Percentiles rank a stretch among this genome's conserved stretches.
Evolutionary conservation across 1,284 basidiomycete genomes (phyloP).

Genomic region (Prillingera fragicola): DNA sequence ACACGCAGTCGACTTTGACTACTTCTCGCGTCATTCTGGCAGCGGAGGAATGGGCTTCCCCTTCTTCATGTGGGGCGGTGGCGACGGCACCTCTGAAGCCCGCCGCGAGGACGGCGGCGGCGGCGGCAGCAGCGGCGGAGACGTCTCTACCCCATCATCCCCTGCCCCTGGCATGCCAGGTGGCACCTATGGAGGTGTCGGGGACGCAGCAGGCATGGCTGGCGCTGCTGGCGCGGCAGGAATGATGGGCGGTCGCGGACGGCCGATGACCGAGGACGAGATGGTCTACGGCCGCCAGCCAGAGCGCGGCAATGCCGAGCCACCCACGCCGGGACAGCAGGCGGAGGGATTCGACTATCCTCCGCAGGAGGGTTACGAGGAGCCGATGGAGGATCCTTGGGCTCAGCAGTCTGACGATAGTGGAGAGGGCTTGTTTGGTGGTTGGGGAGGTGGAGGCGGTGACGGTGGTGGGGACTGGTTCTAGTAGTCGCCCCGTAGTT

Average conservation of each 20-base stretch:
- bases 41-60: slow-evolving; percentile 49
- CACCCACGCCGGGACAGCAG: slow-evolving; percentile 11
- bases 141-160: too few species aligned
- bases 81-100: slow-evolving; percentile 31
- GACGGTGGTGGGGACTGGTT: slow-evolving; percentile 23
- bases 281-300: slow-evolving; percentile 38
- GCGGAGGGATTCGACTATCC: slow-evolving; percentile 18
- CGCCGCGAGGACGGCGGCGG: slow-evolving; percentile 2
- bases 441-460: slow-evolving; percentile 12
- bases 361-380: slow-evolving; percentile 3
- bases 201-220: slow-evolving; percentile 18
- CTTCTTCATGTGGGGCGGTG: slow-evolving; percentile 46
- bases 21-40: slow-evolving; percentile 64
- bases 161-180: too few species aligned
- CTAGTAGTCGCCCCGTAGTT: too few species aligned
- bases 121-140: slow-evolving; percentile 2
- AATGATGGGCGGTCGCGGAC: slow-evolving; percentile 2
- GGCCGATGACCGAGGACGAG: slow-evolving; percentile 32
- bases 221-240: slow-evolving; percentile 26
- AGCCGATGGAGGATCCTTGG: slow-evolving; percentile 21
- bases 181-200: slow-evolving; percentile 15
- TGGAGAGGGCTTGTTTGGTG: slow-evolving; percentile 20
- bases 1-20: slow-evolving; percentile 52
- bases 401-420: slow-evolving; percentile 15
- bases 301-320: background rate